Percentiles rank a stretch among this genome's conserved stretches.
Evolutionary conservation across 2,329 filamentous ascomycete species (phyloP).

Genomic region (Elsinoe australis): DNA sequence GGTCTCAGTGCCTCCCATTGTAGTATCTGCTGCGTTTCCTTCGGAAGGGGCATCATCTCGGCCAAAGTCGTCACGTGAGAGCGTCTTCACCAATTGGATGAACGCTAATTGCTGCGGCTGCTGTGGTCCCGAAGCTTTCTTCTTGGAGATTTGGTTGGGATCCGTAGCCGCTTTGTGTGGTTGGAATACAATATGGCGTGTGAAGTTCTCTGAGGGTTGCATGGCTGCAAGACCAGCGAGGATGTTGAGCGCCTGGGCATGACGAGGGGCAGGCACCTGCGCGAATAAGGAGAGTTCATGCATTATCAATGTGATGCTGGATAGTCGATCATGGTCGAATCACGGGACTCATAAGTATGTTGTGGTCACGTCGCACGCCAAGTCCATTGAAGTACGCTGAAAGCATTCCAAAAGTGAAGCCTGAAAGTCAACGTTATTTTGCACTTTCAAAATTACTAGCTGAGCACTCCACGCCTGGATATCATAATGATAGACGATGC

Average conservation of each 20-base stretch:
- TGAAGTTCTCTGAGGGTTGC: conserved; percentile 48
- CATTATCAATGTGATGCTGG: conserved; percentile 35
- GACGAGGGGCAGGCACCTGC: conserved; percentile 49
- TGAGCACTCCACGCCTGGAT: too few species aligned
- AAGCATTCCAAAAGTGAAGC: too few species aligned
- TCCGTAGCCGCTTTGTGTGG: conserved; percentile 38
- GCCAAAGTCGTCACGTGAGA: conserved; percentile 33
- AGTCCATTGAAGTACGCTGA: too few species aligned
- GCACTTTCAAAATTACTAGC: too few species aligned
- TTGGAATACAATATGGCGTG: conserved; percentile 53
- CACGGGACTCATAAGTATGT: too few species aligned
- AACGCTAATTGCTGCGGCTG: conserved; percentile 17
- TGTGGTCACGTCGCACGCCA: background rate
- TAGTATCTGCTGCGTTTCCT: conserved; percentile 11
- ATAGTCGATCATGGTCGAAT: background rate
- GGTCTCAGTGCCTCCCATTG: background rate
- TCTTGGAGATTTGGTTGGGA: conserved; percentile 31
- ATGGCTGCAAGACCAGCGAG: conserved; percentile 54
- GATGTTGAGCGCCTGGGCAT: conserved; percentile 54
- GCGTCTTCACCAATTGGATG: conserved; percentile 22
- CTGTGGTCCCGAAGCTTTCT: conserved; percentile 23
- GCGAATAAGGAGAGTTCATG: conserved; percentile 57
- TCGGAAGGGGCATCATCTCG: conserved; percentile 14
- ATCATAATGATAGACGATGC: too few species aligned
- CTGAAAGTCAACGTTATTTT: too few species aligned